A percentile compares a stretch with the other conserved stretches of the same genome.
These are phyloP conservation scores for Penicillium dipodomyicola DNA, from an alignment of 495 filamentous ascomycete genomes.

Conservation along the genomic window DNA sequence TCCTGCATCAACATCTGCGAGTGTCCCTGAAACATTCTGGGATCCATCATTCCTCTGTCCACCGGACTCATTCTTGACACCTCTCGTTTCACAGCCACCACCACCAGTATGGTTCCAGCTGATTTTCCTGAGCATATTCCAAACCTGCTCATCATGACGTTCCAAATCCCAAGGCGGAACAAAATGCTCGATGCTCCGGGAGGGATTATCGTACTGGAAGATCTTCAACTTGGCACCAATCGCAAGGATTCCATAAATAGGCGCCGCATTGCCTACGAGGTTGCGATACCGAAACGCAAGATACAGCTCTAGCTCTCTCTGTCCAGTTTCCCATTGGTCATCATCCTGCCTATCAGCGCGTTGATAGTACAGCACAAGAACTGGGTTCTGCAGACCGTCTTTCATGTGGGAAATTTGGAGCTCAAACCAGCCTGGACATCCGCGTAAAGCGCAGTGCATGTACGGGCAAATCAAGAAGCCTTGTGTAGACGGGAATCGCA, in stretches of 20 bases:
- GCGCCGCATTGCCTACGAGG: neutral
- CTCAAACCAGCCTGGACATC: neutral
- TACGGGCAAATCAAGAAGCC: neutral
- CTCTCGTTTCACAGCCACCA: neutral
- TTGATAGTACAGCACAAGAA: neutral
- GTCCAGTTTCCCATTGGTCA: neutral
- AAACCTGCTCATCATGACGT: neutral
- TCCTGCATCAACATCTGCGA: neutral
- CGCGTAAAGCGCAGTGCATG: neutral
- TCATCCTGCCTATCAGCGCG: neutral
- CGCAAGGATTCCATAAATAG: neutral
- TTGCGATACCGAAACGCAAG: neutral
- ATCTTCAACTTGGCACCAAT: conserved; percentile 1
- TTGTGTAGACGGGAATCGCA: neutral
- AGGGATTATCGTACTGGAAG: neutral
- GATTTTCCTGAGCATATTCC: neutral
- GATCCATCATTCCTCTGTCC: neutral
- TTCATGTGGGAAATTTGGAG: neutral
- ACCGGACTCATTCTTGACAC: neutral
- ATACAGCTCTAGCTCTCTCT: neutral
- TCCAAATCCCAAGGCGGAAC: conserved; percentile 7
- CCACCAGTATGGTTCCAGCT: neutral
- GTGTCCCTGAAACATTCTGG: neutral
- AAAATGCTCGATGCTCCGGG: neutral
- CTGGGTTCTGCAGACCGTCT: neutral